Evolutionary conservation across 768 basidiomycete genomes (phyloP).

Genomic region (Calvatia gigantea): DNA sequence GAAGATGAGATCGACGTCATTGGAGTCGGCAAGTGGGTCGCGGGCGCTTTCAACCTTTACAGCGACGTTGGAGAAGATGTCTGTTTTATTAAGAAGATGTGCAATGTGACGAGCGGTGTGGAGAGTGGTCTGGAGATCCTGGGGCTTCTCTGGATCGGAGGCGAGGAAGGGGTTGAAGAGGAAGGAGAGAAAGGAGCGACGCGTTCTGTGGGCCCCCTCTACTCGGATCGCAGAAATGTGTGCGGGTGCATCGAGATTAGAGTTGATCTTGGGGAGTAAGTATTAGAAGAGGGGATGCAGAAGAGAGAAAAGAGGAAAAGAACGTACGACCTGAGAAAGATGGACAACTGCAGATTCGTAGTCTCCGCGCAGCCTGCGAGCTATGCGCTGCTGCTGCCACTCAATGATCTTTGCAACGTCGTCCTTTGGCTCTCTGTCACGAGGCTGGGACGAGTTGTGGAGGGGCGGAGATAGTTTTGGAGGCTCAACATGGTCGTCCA

Average conservation of each 20-base stretch:
- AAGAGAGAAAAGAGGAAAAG: not conserved
- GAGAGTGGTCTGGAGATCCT: constrained; percentile 35
- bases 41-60: constrained; percentile 58
- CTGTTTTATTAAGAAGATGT: constrained; percentile 64
- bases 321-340: constrained; percentile 60
- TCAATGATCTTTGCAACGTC: constrained; percentile 50
- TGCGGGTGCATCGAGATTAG: constrained; percentile 62
- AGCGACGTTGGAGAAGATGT: constrained; percentile 70
- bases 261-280: constrained; percentile 59
- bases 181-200: constrained; percentile 76
- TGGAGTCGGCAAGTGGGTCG: constrained; percentile 46
- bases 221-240: constrained; percentile 77
- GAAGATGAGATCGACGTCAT: constrained; percentile 80
- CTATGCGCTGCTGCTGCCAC: constrained; percentile 77
- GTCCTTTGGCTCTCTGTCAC: constrained; percentile 54
- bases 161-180: constrained; percentile 64
- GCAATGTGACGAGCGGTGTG: constrained; percentile 67
- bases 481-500: constrained; percentile 15
- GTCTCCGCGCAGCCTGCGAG: constrained; percentile 65
- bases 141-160: constrained; percentile 13
- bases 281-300: not conserved
- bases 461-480: constrained; percentile 37
- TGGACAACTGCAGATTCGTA: constrained; percentile 69
- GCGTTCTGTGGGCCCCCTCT: constrained; percentile 70
- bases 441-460: constrained; percentile 48